Percentiles rank a stretch among this genome's conserved stretches.
Evolutionary conservation across 2,329 filamentous ascomycete species (phyloP).

Genomic region (Aureobasidium subglaciale): DNA sequence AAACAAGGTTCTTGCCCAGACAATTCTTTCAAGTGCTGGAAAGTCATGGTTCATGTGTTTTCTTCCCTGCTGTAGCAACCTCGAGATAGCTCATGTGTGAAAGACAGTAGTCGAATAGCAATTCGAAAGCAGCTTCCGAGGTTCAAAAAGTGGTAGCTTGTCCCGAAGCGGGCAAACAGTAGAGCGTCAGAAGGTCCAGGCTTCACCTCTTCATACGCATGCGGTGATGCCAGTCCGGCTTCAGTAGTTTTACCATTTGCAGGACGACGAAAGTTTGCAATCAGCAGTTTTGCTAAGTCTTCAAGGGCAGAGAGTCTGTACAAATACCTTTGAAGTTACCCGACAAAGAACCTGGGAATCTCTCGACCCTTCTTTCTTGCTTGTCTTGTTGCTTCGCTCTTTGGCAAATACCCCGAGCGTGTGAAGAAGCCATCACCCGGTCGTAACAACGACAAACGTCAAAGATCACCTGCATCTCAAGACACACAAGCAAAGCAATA

Average conservation of each 20-base stretch:
- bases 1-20: background rate
- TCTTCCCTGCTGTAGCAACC: background rate
- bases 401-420: constrained; percentile 1
- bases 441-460: constrained; percentile 9
- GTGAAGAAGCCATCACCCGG: constrained; percentile 2
- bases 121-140: background rate
- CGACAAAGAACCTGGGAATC: constrained; percentile 15
- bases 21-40: background rate
- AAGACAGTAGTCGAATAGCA: background rate
- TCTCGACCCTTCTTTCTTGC: background rate
- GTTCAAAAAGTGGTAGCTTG: background rate
- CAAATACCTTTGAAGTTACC: constrained; percentile 14
- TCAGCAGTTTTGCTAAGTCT: constrained; percentile 8
- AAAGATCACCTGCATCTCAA: constrained; percentile 6
- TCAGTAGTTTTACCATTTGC: constrained; percentile 12
- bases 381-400: constrained; percentile 2
- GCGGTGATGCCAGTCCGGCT: constrained; percentile 16
- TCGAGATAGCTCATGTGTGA: background rate
- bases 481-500: constrained; percentile 12
- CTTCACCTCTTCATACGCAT: constrained; percentile 10
- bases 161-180: constrained; percentile 4
- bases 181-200: constrained; percentile 10
- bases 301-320: constrained; percentile 1
- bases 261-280: constrained; percentile 12
- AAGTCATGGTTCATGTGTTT: background rate